Conservation (phyloP, 768 basidiomycete species). For the Leccinum subgranulosum region DNA sequence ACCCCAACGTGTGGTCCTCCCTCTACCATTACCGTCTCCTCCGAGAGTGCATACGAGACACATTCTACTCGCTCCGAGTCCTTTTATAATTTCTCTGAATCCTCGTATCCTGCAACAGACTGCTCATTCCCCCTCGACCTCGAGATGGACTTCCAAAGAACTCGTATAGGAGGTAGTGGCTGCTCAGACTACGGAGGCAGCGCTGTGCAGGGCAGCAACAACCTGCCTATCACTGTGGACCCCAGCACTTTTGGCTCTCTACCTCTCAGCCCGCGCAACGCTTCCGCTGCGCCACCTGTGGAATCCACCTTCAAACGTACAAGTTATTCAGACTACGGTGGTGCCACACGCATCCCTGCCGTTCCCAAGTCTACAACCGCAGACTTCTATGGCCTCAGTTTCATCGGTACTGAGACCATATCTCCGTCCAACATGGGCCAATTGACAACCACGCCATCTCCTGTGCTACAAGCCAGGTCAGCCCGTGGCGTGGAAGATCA, state of each 20-base stretch:
- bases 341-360: constrained; percentile 44
- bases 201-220: constrained; percentile 36
- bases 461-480: constrained; percentile 36
- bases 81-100: constrained; percentile 61
- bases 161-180: constrained; percentile 48
- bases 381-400: constrained; percentile 43
- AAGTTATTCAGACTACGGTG: constrained; percentile 68
- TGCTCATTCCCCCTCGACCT: constrained; percentile 63
- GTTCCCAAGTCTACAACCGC: constrained; percentile 49
- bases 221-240: constrained; percentile 43
- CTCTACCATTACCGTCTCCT: constrained; percentile 75
- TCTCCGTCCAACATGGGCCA: constrained; percentile 56
- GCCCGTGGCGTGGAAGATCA: constrained; percentile 42
- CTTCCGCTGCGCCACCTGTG: constrained; percentile 35
- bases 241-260: constrained; percentile 57
- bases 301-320: constrained; percentile 39
- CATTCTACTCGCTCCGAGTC: constrained; percentile 67
- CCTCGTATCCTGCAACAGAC: constrained; percentile 46
- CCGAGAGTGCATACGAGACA: constrained; percentile 73
- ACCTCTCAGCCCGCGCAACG: constrained; percentile 55
- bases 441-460: constrained; percentile 43
- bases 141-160: constrained; percentile 69
- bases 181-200: constrained; percentile 53
- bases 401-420: constrained; percentile 38
- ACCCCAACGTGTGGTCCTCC: constrained; percentile 67